phyloP scores from a whole-genome alignment of 345 rosid genomes.

The Aquilaria sinensis region DNA sequence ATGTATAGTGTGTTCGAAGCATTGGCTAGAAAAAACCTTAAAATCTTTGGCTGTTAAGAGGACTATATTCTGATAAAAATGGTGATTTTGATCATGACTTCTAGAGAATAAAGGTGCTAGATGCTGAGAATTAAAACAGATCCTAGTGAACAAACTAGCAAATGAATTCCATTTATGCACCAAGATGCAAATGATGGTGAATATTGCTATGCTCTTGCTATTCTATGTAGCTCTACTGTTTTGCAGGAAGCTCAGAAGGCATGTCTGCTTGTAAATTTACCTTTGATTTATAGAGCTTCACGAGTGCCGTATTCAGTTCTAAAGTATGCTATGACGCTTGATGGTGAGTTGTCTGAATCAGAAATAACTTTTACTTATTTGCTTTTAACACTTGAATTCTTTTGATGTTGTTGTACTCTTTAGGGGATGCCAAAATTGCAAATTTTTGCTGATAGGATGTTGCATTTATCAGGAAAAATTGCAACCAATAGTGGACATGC shows the following conservation, averaged over 20 bases:
- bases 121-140: too few relatives aligned
- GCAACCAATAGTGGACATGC: conserved; percentile 94
- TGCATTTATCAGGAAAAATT: conserved; percentile 57
- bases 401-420: too few relatives aligned
- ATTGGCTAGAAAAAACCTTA: too few relatives aligned
- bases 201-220: too few relatives aligned
- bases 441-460: conserved; percentile 9
- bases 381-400: background rate
- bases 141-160: too few relatives aligned
- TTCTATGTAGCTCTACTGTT: background rate
- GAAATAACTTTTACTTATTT: background rate
- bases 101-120: too few relatives aligned
- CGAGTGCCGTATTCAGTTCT: conserved; percentile 85
- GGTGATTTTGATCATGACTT: too few relatives aligned
- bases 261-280: conserved; percentile 84
- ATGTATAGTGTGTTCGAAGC: too few relatives aligned
- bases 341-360: conserved; percentile 45
- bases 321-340: conserved; percentile 97
- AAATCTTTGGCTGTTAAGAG: too few relatives aligned
- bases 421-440: background rate
- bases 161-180: too few relatives aligned
- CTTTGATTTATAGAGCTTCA: conserved; percentile 80
- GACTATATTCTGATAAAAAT: too few relatives aligned
- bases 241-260: conserved; percentile 71
- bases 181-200: too few relatives aligned